phyloP scores from a whole-genome alignment of 164 flowering plant genomes.

The Stephania cephalantha region DNA sequence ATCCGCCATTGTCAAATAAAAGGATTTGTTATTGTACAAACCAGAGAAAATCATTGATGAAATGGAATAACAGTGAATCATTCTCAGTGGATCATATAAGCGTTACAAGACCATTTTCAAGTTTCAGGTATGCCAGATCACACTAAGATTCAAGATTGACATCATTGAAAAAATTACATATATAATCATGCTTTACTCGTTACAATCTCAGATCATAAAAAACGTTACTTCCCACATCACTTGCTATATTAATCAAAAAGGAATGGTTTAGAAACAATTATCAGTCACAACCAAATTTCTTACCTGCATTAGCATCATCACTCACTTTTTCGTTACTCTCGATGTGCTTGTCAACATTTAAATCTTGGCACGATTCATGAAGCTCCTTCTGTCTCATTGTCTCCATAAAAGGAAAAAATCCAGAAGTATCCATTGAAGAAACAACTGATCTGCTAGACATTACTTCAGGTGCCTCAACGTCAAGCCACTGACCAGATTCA shows the following conservation, averaged over 20 bases:
- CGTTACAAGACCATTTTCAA: neutral
- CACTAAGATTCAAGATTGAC: neutral
- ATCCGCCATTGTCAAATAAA: too few relatives aligned
- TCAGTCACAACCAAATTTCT: neutral
- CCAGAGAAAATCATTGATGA: too few relatives aligned
- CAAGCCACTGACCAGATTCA: slow-evolving; percentile 94
- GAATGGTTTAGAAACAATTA: neutral
- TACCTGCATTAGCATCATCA: slow-evolving; percentile 27
- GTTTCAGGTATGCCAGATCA: neutral
- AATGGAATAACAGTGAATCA: neutral
- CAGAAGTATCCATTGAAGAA: slow-evolving; percentile 48
- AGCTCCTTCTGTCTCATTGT: slow-evolving; percentile 30
- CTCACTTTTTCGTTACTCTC: slow-evolving; percentile 39
- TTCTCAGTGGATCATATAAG: neutral
- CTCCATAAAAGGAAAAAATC: slow-evolving; percentile 34
- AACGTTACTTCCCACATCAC: neutral
- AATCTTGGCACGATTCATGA: slow-evolving; percentile 23
- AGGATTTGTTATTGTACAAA: too few relatives aligned
- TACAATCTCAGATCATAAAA: neutral
- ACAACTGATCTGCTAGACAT: slow-evolving; percentile 42
- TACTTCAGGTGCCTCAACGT: slow-evolving; percentile 73
- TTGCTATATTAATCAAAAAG: neutral
- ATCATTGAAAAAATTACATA: neutral
- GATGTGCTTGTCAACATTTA: slow-evolving; percentile 23
- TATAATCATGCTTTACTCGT: neutral